Conservation (phyloP, 768 basidiomycete genomes). For the Boletus subparvulus region DNA sequence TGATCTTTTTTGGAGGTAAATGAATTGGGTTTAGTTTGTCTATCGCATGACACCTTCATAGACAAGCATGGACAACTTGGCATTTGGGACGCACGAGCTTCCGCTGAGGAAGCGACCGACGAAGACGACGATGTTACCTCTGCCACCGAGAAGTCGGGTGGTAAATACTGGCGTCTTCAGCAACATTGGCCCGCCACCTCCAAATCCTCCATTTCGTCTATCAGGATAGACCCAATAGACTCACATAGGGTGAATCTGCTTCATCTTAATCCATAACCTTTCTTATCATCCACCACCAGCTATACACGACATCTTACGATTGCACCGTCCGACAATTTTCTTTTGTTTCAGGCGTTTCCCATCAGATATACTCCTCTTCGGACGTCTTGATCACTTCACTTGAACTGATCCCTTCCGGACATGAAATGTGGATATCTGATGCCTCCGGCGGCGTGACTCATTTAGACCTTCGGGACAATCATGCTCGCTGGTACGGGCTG, state of each 20-base stretch:
- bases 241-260: conserved; percentile 58
- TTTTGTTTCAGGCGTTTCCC: conserved; percentile 69
- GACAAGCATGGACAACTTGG: conserved; percentile 84
- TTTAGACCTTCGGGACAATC: conserved; percentile 67
- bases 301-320: conserved; percentile 83
- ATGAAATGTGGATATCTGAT: conserved; percentile 87
- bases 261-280: neutral
- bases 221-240: conserved; percentile 76
- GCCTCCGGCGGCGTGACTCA: conserved; percentile 69
- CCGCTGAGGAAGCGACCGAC: conserved; percentile 60
- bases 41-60: conserved; percentile 28
- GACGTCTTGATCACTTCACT: conserved; percentile 68
- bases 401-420: conserved; percentile 63
- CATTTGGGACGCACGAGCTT: conserved; percentile 82
- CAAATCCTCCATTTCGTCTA: conserved; percentile 74
- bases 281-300: conserved; percentile 38
- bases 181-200: conserved; percentile 81
- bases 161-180: conserved; percentile 79
- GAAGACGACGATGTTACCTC: conserved; percentile 55
- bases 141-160: conserved; percentile 51
- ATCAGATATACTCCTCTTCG: conserved; percentile 59
- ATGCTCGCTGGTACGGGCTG: conserved; percentile 59
- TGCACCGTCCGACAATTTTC: conserved; percentile 72
- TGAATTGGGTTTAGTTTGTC: neutral
- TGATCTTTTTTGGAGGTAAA: conserved; percentile 84